Percentiles rank a stretch among this genome's conserved stretches.
These are phyloP conservation scores for Fonsecaea nubica DNA, from an alignment of 2,329 filamentous ascomycete genomes.

Conservation along the genomic window DNA sequence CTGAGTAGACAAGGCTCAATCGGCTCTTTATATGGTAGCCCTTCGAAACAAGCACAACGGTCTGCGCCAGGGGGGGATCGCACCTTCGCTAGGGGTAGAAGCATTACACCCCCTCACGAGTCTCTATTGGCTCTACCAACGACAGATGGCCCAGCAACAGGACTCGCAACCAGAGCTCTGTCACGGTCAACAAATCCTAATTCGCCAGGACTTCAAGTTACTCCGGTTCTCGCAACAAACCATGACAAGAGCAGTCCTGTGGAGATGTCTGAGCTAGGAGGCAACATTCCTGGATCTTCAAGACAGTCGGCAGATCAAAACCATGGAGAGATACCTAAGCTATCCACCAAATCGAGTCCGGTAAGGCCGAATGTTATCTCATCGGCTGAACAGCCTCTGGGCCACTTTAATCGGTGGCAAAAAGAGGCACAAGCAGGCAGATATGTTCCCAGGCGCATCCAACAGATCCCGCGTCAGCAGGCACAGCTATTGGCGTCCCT, in stretches of 20 bases:
- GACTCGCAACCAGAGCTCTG: background rate
- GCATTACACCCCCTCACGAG: background rate
- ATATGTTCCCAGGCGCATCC: slow-evolving; percentile 26
- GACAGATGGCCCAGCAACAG: too few relatives aligned
- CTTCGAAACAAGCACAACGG: background rate
- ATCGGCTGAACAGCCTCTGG: background rate
- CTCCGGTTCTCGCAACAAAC: background rate
- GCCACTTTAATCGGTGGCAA: slow-evolving; percentile 25
- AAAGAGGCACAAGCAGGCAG: slow-evolving; percentile 16
- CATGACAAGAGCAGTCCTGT: slow-evolving; percentile 16
- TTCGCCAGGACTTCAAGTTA: background rate
- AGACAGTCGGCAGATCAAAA: background rate
- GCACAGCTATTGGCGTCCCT: slow-evolving; percentile 22
- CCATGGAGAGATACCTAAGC: background rate
- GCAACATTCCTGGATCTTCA: slow-evolving; percentile 1
- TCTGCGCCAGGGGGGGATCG: background rate
- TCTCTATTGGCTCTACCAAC: background rate
- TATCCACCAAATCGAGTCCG: background rate
- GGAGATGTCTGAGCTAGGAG: slow-evolving; percentile 7
- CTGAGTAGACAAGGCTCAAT: background rate
- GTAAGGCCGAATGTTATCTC: background rate
- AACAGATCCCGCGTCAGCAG: slow-evolving; percentile 28
- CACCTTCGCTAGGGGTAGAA: background rate
- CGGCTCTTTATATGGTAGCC: background rate
- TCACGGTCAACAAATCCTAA: background rate